Base-by-base conservation (phyloP, 192 early-diverging fungal genomes). In the Backusella luteola region DNA sequence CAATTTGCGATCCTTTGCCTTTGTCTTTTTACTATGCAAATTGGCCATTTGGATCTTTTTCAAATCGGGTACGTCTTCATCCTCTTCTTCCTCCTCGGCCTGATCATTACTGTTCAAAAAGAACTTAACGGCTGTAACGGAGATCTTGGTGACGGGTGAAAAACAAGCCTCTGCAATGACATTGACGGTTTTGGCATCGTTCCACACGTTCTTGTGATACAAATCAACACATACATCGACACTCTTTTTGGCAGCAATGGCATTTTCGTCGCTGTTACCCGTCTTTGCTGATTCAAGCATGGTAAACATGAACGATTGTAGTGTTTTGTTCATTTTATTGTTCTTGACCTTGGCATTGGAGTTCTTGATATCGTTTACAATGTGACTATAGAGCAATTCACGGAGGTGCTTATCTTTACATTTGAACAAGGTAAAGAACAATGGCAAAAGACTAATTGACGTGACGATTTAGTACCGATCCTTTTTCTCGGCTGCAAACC, bases 181-280 rank as follows among this genome's bases (percentile, higher is more conserved):
- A 84, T 99, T 99, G 75, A 98, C 96, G 21, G 98, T 99, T 87
- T 99, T 99, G 53, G 93, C 91, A 82, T 99, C 98, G 76, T 97
- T 96, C 91, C 98, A 99, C 19, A 99, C 89, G 76, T 94, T 92
- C 84, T 99, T 99, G 76, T 91, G 89, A 86, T 99, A 99, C 34
- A 99, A 84, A 69, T 99, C 96, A 73, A 99, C 95, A 89, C 97
- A 99, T 34, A 98, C 94, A 73, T 99, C 96, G 35, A 99, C 86
- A 76, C 94, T 97, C 80, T 96, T 95, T 77, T 96, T 95, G 34
- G 97, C 97, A n/a, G 97, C 97, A 81, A 97, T 91, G 59, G 91
- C 90, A 63, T 91, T 90, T 76, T 93, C 92, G 35, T 84, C 79
- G 76, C 86, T 88, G 78, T 89, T 90, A 44, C 89, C 88, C 1